Evolutionary conservation across 179 eudicot genomes (phyloP), one percentile per base, ranked within the genome.

Genomic region (Spergularia azorica): DNA sequence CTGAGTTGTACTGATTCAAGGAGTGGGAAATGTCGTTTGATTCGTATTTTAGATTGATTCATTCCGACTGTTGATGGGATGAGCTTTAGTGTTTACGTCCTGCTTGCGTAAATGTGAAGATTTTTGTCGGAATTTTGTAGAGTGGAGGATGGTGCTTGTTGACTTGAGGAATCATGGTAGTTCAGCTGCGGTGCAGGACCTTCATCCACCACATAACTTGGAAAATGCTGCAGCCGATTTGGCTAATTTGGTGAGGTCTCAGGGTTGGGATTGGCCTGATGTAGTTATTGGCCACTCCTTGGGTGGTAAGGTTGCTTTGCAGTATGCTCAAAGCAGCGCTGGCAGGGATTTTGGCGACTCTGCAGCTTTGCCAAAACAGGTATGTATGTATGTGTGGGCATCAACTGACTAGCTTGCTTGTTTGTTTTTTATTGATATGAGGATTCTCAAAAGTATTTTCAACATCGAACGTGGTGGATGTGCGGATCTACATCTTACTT

Each of bases 241-340:
- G 84, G 97, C 97, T 14, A 76, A 91, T 79, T 78, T 93, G 87
- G 88, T 95, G 50, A 87, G 85, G 43, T 77, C 87, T 13, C 87
- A 88, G 65, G 92, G 91, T 73, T 95, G 99, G 99, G 86, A 71
- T 70, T 95, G 94, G 94, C 99, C 99, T 57, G 92, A 94, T 86
- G 90, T 89, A 68, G 91, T 95, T 58, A 85, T 95, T 5, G 99
- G 99, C 17, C 99, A 95, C 83, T 95, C 98, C 36, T 80, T 95
- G 90, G 99, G 99, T 12, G 99, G 99, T 13, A 95, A 95, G 84
- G 94, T 95, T 63, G 91, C 96, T 3, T 74, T 95, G 85, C 99
- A 95, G 77, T 94, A 81, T 81, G 93, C 89, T n/a, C 79, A 87
- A 86, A 88, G 97, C 76, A 83, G 90, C 78, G 86, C 86, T 73